phyloP scores from a whole-genome alignment of 441 rosid genomes.

The Pelargonium fulgidum region DNA sequence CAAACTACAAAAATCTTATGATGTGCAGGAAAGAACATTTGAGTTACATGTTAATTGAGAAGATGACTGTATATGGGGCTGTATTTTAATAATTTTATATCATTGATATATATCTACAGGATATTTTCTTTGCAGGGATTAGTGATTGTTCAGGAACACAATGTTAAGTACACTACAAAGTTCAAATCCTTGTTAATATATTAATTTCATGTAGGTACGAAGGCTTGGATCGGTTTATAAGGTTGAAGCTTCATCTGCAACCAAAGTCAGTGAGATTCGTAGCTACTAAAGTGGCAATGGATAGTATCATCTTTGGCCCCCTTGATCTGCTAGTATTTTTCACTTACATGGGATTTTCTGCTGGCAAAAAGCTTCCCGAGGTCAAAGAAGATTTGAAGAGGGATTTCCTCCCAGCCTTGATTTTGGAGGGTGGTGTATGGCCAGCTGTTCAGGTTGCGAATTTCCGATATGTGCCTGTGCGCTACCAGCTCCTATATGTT shows the following conservation, averaged over 20 bases:
- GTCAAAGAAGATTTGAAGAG: conserved; percentile 87
- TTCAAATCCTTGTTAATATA: too few species aligned
- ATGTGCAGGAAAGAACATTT: too few species aligned
- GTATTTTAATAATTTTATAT: too few species aligned
- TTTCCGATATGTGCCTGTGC: conserved; percentile 78
- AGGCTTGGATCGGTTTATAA: conserved; percentile 71
- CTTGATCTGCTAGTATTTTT: conserved; percentile 77
- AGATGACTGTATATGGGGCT: background rate
- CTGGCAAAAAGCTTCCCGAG: conserved; percentile 59
- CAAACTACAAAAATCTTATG: too few species aligned
- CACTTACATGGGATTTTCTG: conserved; percentile 81
- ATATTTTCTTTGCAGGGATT: too few species aligned
- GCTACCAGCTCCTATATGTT: conserved; percentile 91
- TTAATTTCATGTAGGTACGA: conserved; percentile 50
- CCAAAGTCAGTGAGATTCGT: conserved; percentile 71
- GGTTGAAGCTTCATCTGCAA: conserved; percentile 49
- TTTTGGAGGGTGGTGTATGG: conserved; percentile 86
- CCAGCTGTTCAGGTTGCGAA: conserved; percentile 82
- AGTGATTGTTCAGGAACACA: too few species aligned
- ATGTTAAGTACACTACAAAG: too few species aligned
- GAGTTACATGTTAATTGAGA: too few species aligned
- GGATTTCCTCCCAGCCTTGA: conserved; percentile 87
- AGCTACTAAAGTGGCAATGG: conserved; percentile 81
- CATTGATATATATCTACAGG: too few species aligned
- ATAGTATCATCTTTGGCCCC: conserved; percentile 83